Conservation (phyloP, 768 basidiomycete genomes). For the Lactarius quietus region DNA sequence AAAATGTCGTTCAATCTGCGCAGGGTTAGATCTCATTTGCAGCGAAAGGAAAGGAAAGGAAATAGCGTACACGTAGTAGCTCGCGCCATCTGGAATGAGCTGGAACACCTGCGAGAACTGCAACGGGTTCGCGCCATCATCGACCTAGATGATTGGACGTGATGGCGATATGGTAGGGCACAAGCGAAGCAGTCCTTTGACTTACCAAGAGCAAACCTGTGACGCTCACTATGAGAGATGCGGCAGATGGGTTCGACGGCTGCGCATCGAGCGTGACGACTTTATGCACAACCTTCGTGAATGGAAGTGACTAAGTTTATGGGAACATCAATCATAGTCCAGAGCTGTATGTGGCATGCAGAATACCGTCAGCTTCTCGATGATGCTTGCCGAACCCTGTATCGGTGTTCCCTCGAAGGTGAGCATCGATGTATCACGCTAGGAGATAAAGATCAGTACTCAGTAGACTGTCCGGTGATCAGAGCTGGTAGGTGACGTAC, state of each 20-base stretch:
- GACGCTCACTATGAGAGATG: slow-evolving; percentile 75
- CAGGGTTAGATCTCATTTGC: neutral
- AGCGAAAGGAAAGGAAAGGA: neutral
- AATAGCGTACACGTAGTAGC: slow-evolving; percentile 80
- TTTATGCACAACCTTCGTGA: slow-evolving; percentile 75
- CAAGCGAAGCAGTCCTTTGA: slow-evolving; percentile 12
- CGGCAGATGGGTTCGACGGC: slow-evolving; percentile 59
- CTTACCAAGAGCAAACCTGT: slow-evolving; percentile 80
- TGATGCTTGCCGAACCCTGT: slow-evolving; percentile 52
- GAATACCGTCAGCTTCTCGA: slow-evolving; percentile 76
- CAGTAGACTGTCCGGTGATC: slow-evolving; percentile 18
- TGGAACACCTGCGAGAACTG: slow-evolving; percentile 94
- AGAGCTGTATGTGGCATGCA: no score
- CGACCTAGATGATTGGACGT: slow-evolving; percentile 52
- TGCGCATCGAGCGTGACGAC: slow-evolving; percentile 85
- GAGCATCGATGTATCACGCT: slow-evolving; percentile 84
- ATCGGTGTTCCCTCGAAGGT: slow-evolving; percentile 67
- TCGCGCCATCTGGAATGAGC: slow-evolving; percentile 66
- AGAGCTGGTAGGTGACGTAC: slow-evolving; percentile 47
- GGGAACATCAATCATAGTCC: no score
- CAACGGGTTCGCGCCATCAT: slow-evolving; percentile 74
- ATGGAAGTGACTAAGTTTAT: slow-evolving; percentile 62
- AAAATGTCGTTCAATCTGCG: slow-evolving; percentile 83
- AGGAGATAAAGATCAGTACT: slow-evolving; percentile 21
- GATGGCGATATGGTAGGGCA: neutral